Base-by-base conservation (phyloP, 768 basidiomycete species). In the Filobasidium wieringae region DNA sequence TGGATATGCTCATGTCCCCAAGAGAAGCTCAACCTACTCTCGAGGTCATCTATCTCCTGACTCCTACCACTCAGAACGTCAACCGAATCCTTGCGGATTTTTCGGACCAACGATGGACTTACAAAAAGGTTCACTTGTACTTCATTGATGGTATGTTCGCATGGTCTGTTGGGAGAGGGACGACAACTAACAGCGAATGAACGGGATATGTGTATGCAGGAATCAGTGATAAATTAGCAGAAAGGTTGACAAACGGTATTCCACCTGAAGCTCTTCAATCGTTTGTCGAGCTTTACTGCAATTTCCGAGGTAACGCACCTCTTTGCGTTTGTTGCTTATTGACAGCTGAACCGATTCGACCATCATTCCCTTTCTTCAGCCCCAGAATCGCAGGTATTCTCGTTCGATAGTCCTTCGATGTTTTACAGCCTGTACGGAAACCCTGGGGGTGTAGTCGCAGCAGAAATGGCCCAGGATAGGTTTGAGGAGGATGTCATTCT, bases 51-150 rank as follows among this genome's bases (percentile, higher is more conserved):
- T 97, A 99, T 72, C 76, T 99, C 61, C 77, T 97, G 59, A 93
- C 92, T 82, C 87, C 95, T 15, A 97, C 95, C 4, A 82, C 82
- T 1, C 87, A 90, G 77, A 97, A 97, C 73, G 82, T 97, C 41
- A 85, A 93, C 57, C 81, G 91, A 22, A 79, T 99, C 67, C 85
- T 97, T 65, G 81, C 79, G 32, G 95, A 99, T 74, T 93, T 90
- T 68, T 76, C 77, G 2, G 69, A 74, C 37, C 79, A 79, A 14
- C 78, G 79, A 64, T 82, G 85, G 64, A 80, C 80, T 59, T 97
- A 97, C 71, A 83, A 83, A 17, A 84, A 76, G 0, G 93, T 87
- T 0, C 88, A 97, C 72, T 72, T 96, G 57, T 92, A 91, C 80
- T 99, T 97, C 72, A 79, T 92, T 59, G 93, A 96, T 68, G 86